A percentile compares a stretch with the other conserved stretches of the same genome.
Conservation (phyloP, 208 protist species). For the Acanthamoeba healyi region DNA sequence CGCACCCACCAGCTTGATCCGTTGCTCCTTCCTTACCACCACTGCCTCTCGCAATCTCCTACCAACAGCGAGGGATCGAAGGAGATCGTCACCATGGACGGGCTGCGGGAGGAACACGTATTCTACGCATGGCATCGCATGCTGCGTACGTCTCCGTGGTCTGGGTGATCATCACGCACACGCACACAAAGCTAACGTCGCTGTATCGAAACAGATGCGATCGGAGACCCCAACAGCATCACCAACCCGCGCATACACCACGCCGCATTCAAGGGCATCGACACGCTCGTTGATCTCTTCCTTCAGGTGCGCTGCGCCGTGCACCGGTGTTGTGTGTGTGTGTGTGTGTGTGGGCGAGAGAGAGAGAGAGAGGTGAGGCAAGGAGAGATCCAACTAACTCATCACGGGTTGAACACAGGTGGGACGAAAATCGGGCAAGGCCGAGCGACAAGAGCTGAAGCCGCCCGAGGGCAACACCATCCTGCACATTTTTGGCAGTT, state of each 20-base stretch:
- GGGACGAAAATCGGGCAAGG: not conserved
- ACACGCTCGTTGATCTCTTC: slow-evolving; percentile 70
- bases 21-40: too few species aligned
- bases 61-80: slow-evolving; percentile 1
- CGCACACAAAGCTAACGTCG: too few species aligned
- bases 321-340: too few species aligned
- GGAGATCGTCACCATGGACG: not conserved
- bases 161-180: too few species aligned
- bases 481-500: slow-evolving; percentile 79
- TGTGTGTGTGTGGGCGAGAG: not conserved
- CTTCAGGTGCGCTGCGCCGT: slow-evolving; percentile 52
- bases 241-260: slow-evolving; percentile 69
- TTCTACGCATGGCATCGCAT: slow-evolving; percentile 80
- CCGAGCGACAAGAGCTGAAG: not conserved
- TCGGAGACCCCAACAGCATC: slow-evolving; percentile 76
- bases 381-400: too few species aligned
- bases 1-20: too few species aligned
- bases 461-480: slow-evolving; percentile 72
- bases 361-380: not conserved
- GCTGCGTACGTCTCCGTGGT: slow-evolving; percentile 68
- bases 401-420: too few species aligned
- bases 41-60: too few species aligned
- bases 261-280: slow-evolving; percentile 75
- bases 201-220: not conserved
- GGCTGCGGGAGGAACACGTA: slow-evolving; percentile 73